Conservation (phyloP, 257 asterid species). For the Cordia subcordata region DNA sequence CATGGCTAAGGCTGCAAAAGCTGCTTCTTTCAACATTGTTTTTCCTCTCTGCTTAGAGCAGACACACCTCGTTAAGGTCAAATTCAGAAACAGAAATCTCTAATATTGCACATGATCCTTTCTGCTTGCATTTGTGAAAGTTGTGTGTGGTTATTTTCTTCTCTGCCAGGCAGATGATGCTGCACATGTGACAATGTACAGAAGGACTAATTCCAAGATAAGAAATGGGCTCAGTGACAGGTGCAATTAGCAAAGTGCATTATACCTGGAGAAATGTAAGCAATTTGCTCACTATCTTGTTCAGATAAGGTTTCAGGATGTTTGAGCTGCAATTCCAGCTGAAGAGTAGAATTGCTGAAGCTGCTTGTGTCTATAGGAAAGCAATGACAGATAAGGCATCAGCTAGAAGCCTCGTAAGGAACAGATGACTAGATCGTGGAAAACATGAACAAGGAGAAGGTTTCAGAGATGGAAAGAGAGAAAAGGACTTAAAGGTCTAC, state of each 20-base stretch:
- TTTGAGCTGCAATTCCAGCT: slow-evolving; percentile 1
- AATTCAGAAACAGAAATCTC: neutral
- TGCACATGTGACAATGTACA: too few relatives aligned
- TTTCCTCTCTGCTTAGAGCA: slow-evolving; percentile 1
- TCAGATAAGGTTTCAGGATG: slow-evolving; percentile 5
- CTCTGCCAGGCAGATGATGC: neutral
- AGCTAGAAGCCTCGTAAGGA: too few relatives aligned
- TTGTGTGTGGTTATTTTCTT: neutral
- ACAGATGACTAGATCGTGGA: too few relatives aligned
- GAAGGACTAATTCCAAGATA: too few relatives aligned
- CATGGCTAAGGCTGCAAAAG: slow-evolving; percentile 4
- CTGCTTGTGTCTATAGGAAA: slow-evolving; percentile 2
- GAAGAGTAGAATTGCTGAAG: neutral
- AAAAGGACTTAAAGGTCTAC: too few relatives aligned
- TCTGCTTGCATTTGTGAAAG: too few relatives aligned
- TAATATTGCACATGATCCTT: neutral
- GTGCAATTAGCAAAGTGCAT: neutral
- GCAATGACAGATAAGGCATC: too few relatives aligned
- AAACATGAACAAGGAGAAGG: too few relatives aligned
- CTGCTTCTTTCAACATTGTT: slow-evolving; percentile 6
- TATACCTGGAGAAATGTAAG: slow-evolving; percentile 5
- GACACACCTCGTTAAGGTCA: too few relatives aligned
- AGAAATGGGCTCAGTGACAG: too few relatives aligned
- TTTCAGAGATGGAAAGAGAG: too few relatives aligned
- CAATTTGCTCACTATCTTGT: neutral